Percentiles rank a stretch among this genome's conserved stretches.
Evolutionary conservation across 108 stramenopile genomes (phyloP).

Genomic region (Aurantiochytrium sp.): DNA sequence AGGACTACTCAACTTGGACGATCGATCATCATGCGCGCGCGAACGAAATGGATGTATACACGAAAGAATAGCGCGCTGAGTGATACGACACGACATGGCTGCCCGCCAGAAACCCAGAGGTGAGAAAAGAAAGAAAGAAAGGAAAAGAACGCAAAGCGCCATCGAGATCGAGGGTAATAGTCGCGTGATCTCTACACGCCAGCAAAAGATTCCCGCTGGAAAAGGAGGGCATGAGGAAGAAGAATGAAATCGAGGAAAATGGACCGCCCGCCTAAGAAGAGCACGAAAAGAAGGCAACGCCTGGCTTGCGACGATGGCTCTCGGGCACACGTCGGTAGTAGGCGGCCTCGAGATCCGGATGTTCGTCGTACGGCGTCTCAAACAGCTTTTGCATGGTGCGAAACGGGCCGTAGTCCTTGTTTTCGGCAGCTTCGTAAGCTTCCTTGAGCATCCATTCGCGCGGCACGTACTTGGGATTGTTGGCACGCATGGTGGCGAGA

Average conservation of each 20-base stretch:
- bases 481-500: not conserved
- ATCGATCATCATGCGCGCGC: no score
- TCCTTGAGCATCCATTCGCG: slow-evolving; percentile 26
- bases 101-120: no score
- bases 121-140: no score
- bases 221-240: not conserved
- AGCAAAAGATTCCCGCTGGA: no score
- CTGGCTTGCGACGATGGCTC: not conserved
- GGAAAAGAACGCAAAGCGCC: no score
- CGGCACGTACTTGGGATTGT: slow-evolving; percentile 30
- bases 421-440: not conserved
- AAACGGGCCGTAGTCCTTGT: not conserved
- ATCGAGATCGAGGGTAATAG: no score
- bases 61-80: no score
- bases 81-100: no score
- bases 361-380: not conserved
- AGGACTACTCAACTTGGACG: no score
- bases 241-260: not conserved
- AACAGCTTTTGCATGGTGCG: not conserved
- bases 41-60: no score
- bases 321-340: not conserved
- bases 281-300: slow-evolving; percentile 1
- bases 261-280: not conserved
- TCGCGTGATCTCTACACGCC: no score
- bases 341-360: not conserved